Conservation (phyloP, 768 basidiomycete species). For the Porphyrellus cyaneotinctus region DNA sequence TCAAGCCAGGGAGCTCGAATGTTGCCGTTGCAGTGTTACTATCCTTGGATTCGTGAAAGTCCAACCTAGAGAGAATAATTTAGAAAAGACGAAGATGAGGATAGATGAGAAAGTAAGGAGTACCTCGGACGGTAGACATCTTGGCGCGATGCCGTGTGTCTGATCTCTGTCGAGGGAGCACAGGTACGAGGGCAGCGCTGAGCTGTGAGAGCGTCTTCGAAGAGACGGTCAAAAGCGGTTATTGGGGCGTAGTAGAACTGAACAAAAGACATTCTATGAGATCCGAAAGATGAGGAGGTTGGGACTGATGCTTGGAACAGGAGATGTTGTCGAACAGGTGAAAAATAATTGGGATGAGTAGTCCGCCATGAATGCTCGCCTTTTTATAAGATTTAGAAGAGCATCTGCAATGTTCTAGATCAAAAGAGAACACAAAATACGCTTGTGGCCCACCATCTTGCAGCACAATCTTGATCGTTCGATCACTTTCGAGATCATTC, state of each 20-base stretch:
- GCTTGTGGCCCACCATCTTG: not conserved
- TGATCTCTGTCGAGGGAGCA: not conserved
- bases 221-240: constrained; percentile 6
- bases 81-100: not conserved
- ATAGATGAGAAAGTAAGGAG: not conserved
- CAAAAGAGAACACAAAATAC: not conserved
- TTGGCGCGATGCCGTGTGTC: not conserved
- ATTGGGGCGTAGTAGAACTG: constrained; percentile 6
- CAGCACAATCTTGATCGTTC: not conserved
- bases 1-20: constrained; percentile 54
- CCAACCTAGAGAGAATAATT: constrained; percentile 32
- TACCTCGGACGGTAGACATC: constrained; percentile 25
- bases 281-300: not conserved
- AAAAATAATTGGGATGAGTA: not conserved
- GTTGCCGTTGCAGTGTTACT: constrained; percentile 44
- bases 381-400: constrained; percentile 5
- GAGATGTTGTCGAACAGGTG: not conserved
- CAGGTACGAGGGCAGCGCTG: constrained; percentile 2
- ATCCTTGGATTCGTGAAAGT: constrained; percentile 43
- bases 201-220: constrained; percentile 23
- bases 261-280: not conserved
- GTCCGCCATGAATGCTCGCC: not conserved
- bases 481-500: constrained; percentile 8
- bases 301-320: not conserved
- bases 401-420: constrained; percentile 8